phyloP scores from a whole-genome alignment of 768 basidiomycete species.

The Gelatoporia subvermispora region DNA sequence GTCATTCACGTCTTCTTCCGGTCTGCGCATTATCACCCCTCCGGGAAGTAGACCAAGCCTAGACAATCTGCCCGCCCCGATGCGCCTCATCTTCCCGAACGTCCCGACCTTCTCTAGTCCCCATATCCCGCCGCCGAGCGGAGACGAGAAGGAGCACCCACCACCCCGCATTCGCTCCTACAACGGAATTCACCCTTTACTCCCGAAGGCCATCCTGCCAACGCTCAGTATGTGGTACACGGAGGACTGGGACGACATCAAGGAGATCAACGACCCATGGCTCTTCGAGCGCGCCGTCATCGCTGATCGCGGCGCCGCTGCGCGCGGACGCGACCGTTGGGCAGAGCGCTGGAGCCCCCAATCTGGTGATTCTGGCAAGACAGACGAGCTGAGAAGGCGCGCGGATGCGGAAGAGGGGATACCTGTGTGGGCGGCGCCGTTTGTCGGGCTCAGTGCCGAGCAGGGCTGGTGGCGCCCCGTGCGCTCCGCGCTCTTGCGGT shows the following conservation, averaged over 20 bases:
- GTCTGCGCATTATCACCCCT: conserved; percentile 15
- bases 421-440: conserved; percentile 40
- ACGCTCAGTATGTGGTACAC: conserved; percentile 43
- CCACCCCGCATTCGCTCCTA: conserved; percentile 39
- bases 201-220: conserved; percentile 27
- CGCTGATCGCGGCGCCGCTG: conserved; percentile 69
- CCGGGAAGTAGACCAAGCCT: not conserved
- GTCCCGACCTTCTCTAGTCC: conserved; percentile 53
- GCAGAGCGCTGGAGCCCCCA: conserved; percentile 5
- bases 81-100: conserved; percentile 72
- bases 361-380: not conserved
- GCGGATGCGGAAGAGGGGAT: conserved; percentile 20
- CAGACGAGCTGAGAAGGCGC: conserved; percentile 15
- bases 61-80: conserved; percentile 42
- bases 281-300: conserved; percentile 73
- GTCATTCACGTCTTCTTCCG: conserved; percentile 18
- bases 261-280: conserved; percentile 62
- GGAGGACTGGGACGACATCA: conserved; percentile 77
- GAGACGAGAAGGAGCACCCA: conserved; percentile 17
- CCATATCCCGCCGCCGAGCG: conserved; percentile 25
- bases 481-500: conserved; percentile 30
- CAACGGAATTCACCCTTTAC: conserved; percentile 58
- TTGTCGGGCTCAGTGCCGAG: conserved; percentile 38
- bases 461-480: conserved; percentile 63
- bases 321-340: conserved; percentile 23